Conservation (phyloP, 306 rosid species). For the Acacia crassicarpa region DNA sequence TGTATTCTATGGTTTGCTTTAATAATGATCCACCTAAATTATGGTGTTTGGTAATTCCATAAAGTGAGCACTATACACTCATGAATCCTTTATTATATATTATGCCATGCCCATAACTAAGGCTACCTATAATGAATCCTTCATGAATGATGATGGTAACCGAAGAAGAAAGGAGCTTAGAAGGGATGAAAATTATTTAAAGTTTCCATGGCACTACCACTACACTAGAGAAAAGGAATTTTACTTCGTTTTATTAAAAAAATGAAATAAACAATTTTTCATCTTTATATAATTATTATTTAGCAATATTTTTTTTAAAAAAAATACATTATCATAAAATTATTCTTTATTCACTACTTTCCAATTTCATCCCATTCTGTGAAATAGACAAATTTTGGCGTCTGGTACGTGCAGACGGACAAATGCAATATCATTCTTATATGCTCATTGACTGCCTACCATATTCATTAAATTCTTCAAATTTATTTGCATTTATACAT, state of each 20-base stretch:
- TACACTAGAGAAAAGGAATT: neutral
- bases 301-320: neutral
- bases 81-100: neutral
- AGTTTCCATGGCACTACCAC: neutral
- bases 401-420: too few relatives aligned
- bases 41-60: neutral
- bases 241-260: neutral
- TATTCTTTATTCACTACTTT: neutral
- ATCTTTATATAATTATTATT: neutral
- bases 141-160: neutral
- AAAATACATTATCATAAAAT: too few relatives aligned
- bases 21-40: neutral
- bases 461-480: too few relatives aligned
- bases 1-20: neutral
- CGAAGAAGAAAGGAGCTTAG: neutral
- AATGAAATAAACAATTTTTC: neutral
- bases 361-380: neutral
- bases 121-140: neutral
- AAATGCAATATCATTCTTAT: too few relatives aligned
- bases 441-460: too few relatives aligned
- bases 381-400: neutral
- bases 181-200: neutral
- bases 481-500: too few relatives aligned
- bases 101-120: neutral
- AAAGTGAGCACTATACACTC: neutral